Evolutionary conservation across 805 yeast genomes (phyloP), one percentile per base, ranked within the genome.

Genomic region (Saccharomycopsis selenospora): DNA sequence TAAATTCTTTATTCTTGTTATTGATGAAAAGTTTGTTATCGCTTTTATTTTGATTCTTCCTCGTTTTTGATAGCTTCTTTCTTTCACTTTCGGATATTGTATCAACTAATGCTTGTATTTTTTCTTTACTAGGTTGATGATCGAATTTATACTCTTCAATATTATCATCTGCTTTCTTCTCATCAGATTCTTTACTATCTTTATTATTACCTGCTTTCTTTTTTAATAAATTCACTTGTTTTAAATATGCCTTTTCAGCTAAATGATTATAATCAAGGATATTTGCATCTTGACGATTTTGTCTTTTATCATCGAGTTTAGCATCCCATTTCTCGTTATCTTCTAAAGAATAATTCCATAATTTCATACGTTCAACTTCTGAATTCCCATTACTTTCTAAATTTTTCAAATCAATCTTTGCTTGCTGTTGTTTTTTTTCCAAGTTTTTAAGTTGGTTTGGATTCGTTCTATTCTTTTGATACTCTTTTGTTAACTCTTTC

Each of bases 1-100:
- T 85, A 64, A 85, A 85, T 56, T 82, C 81, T 59, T 73, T 75
- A 67, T 85, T 85, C 62, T 80, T 81, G 54, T 80, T 87, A 59
- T 82, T 85, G 59, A 85, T 77, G 61, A 66, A 73, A 17, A 29
- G 27, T 59, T 53, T 48, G 54, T 62, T 68, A 43, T 66, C 68
- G 22, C 62, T 61, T 45, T 66, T 58, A 45, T 58, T 61, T 49
- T 62, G 64, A 47, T 59, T 58, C 56, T 64, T 64, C 54, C 73
- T 64, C 56, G 73, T 65, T 64, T 57, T 60, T 64, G 48, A 69
- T 68, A 47, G 66, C 60, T 56, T 66, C 63, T 60, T 48, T 2
- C 45, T 13, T 29, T 61, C 62, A 0, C 61, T 56, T 3, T 46
- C 46, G 6, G 52, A 54, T 25, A 60, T 22, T 2, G 43, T 54